Percentiles rank a stretch among this genome's conserved stretches.
phyloP scores from a whole-genome alignment of 1,284 basidiomycete species.

The Pholiota adiposa region DNA sequence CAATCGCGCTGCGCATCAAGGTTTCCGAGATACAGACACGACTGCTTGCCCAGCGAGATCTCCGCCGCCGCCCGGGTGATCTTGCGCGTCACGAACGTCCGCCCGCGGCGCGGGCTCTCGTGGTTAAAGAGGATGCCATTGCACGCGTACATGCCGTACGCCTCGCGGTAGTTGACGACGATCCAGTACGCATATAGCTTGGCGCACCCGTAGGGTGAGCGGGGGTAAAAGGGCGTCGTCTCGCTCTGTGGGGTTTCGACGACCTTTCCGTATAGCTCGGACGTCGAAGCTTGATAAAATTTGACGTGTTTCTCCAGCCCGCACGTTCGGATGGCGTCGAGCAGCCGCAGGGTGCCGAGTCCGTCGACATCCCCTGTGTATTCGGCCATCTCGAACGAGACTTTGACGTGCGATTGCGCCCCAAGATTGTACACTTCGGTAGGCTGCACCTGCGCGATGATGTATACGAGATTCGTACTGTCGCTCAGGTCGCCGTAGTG shows the following conservation, averaged over 20 bases:
- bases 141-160: constrained; percentile 91
- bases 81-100: constrained; percentile 94
- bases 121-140: constrained; percentile 95
- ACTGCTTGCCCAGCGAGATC: constrained; percentile 83
- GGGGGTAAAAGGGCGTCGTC: constrained; percentile 92
- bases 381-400: constrained; percentile 96
- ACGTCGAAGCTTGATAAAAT: constrained; percentile 94
- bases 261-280: constrained; percentile 93
- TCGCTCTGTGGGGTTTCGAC: constrained; percentile 90
- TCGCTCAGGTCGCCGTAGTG: constrained; percentile 93
- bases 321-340: constrained; percentile 92
- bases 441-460: constrained; percentile 89
- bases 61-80: constrained; percentile 90
- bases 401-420: constrained; percentile 96
- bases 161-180: constrained; percentile 89
- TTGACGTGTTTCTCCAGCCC: constrained; percentile 85
- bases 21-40: constrained; percentile 89
- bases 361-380: constrained; percentile 95
- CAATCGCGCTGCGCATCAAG: constrained; percentile 91
- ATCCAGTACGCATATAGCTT: constrained; percentile 92
- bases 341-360: constrained; percentile 86
- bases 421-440: constrained; percentile 95
- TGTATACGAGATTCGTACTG: constrained; percentile 92
- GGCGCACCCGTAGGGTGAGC: constrained; percentile 89
- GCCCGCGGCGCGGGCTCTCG: constrained; percentile 88